A percentile compares a stretch with the other conserved stretches of the same genome.
These are phyloP conservation scores for Trichoderma erinaceum DNA, from an alignment of 495 filamentous ascomycete species.

Conservation along the genomic window DNA sequence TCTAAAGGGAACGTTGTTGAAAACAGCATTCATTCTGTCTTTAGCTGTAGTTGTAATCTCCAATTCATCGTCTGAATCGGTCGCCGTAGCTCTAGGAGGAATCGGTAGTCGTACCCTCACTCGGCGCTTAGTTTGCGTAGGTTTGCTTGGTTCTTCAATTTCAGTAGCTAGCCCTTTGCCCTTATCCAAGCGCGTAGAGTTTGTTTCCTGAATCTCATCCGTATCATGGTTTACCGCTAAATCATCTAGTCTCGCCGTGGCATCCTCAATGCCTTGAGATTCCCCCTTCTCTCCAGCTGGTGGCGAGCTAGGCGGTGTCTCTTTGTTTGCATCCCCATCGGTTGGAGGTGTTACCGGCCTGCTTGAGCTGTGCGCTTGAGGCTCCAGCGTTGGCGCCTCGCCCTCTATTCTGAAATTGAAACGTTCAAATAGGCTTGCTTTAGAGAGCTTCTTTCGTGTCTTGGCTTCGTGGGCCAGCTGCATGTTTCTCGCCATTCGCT, in stretches of 20 bases:
- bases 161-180: constrained; percentile 47
- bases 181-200: constrained; percentile 39
- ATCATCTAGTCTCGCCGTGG: constrained; percentile 18
- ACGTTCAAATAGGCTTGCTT: constrained; percentile 72
- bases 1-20: constrained; percentile 59
- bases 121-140: constrained; percentile 25
- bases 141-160: constrained; percentile 21
- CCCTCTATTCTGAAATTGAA: constrained; percentile 61
- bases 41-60: constrained; percentile 31
- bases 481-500: constrained; percentile 81
- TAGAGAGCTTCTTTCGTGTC: constrained; percentile 88
- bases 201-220: constrained; percentile 25
- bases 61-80: constrained; percentile 35
- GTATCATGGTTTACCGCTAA: constrained; percentile 27
- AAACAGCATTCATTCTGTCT: constrained; percentile 49
- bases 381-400: constrained; percentile 31
- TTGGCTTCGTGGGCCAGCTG: constrained; percentile 85
- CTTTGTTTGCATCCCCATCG: constrained; percentile 39
- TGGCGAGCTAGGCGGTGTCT: constrained; percentile 51
- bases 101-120: constrained; percentile 38
- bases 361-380: constrained; percentile 42
- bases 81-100: constrained; percentile 24
- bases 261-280: neutral
- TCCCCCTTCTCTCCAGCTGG: constrained; percentile 21
- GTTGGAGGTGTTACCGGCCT: constrained; percentile 35